phyloP scores from a whole-genome alignment of 2,329 filamentous ascomycete species.

The Calonectria leucothoes region DNA sequence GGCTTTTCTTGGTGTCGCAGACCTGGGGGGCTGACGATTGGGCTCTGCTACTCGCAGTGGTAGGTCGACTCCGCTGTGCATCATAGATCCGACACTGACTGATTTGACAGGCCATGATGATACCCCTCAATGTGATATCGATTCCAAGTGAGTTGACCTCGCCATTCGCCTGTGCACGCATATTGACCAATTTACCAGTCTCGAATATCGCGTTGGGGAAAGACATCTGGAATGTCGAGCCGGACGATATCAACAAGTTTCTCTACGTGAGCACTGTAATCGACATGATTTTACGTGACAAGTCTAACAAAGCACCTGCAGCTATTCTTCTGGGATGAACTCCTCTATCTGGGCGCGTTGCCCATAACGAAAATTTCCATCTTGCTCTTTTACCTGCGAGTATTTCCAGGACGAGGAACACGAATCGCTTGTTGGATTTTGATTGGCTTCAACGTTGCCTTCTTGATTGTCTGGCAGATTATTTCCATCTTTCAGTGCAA shows the following conservation, averaged over 20 bases:
- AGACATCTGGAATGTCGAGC: slow-evolving; percentile 18
- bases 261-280: slow-evolving; percentile 10
- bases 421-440: slow-evolving; percentile 25
- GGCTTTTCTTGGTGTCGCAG: neutral
- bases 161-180: neutral
- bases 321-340: slow-evolving; percentile 22
- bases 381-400: slow-evolving; percentile 21
- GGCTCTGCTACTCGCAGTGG: slow-evolving; percentile 19
- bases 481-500: slow-evolving; percentile 59
- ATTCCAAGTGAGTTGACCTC: slow-evolving; percentile 1
- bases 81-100: neutral
- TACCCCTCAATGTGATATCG: slow-evolving; percentile 14
- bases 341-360: slow-evolving; percentile 15
- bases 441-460: slow-evolving; percentile 30
- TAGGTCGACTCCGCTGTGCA: neutral
- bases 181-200: neutral
- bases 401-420: slow-evolving; percentile 9
- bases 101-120: slow-evolving; percentile 7
- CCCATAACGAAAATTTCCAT: slow-evolving; percentile 25
- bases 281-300: no score
- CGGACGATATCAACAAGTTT: slow-evolving; percentile 14
- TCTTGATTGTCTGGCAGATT: slow-evolving; percentile 40
- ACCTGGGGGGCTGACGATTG: slow-evolving; percentile 23
- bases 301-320: neutral
- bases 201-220: slow-evolving; percentile 3